Percentiles rank a stretch among this genome's conserved stretches.
These are phyloP conservation scores for Parmelia sp. DNA, from an alignment of 495 filamentous ascomycete species.

Conservation along the genomic window DNA sequence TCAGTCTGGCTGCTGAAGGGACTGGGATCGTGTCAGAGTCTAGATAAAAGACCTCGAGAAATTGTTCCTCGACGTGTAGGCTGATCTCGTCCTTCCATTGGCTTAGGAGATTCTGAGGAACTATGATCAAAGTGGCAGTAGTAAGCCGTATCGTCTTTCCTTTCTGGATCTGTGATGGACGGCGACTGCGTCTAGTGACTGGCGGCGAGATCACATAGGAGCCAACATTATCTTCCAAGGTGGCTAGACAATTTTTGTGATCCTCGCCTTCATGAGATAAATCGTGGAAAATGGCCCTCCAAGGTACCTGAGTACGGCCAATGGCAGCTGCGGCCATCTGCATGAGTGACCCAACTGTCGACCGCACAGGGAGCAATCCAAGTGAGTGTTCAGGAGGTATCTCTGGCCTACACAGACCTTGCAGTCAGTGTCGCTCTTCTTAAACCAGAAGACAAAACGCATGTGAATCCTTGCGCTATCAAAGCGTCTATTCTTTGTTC, in stretches of 20 bases:
- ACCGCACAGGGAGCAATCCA: constrained; percentile 36
- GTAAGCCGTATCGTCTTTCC: constrained; percentile 55
- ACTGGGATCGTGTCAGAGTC: constrained; percentile 35
- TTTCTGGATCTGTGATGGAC: constrained; percentile 36
- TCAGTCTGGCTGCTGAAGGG: constrained; percentile 53
- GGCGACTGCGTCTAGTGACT: constrained; percentile 41
- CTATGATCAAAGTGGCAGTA: constrained; percentile 55
- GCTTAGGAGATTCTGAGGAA: constrained; percentile 45
- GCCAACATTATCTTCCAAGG: constrained; percentile 48
- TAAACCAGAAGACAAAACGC: no score
- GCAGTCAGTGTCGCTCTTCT: no score
- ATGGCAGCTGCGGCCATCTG: constrained; percentile 69
- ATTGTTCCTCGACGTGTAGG: constrained; percentile 56
- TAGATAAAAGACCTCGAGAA: constrained; percentile 59
- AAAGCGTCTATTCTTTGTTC: no score
- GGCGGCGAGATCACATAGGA: constrained; percentile 49
- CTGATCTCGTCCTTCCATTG: constrained; percentile 56
- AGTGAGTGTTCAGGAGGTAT: constrained; percentile 57
- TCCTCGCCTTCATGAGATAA: constrained; percentile 32
- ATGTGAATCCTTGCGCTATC: no score
- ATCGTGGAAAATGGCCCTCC: constrained; percentile 54
- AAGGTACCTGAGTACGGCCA: constrained; percentile 60
- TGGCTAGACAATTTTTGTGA: constrained; percentile 46
- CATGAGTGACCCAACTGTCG: constrained; percentile 45
- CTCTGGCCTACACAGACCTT: constrained; percentile 32